A percentile compares a stretch with the other conserved stretches of the same genome.
These are phyloP conservation scores for Umbelopsis sp. DNA, from an alignment of 192 early-diverging fungal species.

Conservation along the genomic window DNA sequence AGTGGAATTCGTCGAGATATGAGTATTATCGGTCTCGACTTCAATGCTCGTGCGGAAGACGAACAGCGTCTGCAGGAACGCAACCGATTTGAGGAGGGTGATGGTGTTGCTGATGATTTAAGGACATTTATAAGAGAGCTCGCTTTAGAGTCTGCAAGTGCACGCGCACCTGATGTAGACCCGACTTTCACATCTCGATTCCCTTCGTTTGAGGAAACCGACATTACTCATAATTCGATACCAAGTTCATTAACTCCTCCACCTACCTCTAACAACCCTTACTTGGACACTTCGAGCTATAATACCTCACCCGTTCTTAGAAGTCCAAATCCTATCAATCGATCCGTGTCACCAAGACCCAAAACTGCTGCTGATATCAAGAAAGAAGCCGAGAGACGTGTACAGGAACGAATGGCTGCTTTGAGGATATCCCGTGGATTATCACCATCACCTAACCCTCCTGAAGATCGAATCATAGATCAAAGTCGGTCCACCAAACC, in stretches of 20 bases:
- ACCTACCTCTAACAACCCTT: not conserved
- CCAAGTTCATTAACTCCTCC: slow-evolving; percentile 13
- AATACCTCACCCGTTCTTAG: not conserved
- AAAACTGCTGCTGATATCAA: slow-evolving; percentile 42
- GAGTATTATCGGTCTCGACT: slow-evolving; percentile 32
- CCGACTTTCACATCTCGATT: slow-evolving; percentile 38
- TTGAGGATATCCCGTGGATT: slow-evolving; percentile 24
- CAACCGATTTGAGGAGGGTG: slow-evolving; percentile 42
- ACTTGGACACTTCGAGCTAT: not conserved
- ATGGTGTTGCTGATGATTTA: slow-evolving; percentile 45
- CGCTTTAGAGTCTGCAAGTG: slow-evolving; percentile 19
- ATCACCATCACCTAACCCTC: slow-evolving; percentile 16
- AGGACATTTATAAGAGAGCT: slow-evolving; percentile 50
- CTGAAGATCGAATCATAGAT: not conserved
- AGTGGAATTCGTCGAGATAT: slow-evolving; percentile 40
- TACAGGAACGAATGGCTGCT: slow-evolving; percentile 37
- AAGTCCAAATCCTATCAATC: slow-evolving; percentile 7
- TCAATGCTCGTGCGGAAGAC: slow-evolving; percentile 19
- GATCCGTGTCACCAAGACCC: slow-evolving; percentile 19
- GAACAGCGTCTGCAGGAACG: slow-evolving; percentile 34
- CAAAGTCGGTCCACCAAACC: slow-evolving; percentile 13
- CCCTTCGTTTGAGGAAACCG: slow-evolving; percentile 20
- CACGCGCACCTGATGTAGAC: slow-evolving; percentile 35
- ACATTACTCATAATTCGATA: not conserved
- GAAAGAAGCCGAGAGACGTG: slow-evolving; percentile 40